Conservation (phyloP, 768 basidiomycete species). For the Leccinum variicolor region DNA sequence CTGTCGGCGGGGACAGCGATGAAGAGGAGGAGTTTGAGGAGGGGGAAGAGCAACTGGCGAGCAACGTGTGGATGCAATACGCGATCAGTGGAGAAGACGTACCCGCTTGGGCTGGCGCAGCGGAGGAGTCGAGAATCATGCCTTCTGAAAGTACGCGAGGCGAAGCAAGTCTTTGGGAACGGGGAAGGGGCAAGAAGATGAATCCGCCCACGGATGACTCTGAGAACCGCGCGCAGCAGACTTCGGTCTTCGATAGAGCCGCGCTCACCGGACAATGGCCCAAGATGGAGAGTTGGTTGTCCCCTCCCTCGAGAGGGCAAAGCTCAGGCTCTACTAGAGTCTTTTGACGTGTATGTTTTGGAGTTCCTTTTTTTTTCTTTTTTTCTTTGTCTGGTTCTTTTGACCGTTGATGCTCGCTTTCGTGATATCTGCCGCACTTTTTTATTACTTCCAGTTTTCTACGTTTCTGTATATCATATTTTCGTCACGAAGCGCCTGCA, state of each 20-base stretch:
- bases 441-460: slow-evolving; percentile 7
- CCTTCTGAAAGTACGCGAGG: slow-evolving; percentile 5
- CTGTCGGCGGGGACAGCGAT: slow-evolving; percentile 14
- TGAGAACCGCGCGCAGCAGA: slow-evolving; percentile 23
- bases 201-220: slow-evolving; percentile 11
- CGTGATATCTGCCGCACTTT: slow-evolving; percentile 1
- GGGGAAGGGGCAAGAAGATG: slow-evolving; percentile 23
- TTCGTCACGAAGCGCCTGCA: slow-evolving; percentile 19
- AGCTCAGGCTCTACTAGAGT: slow-evolving; percentile 30
- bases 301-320: slow-evolving; percentile 28
- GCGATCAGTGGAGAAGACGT: slow-evolving; percentile 27
- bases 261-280: slow-evolving; percentile 29
- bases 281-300: slow-evolving; percentile 35
- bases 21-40: slow-evolving; percentile 25
- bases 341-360: slow-evolving; percentile 19
- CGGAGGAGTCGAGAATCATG: neutral
- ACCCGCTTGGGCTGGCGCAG: slow-evolving; percentile 8
- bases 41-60: slow-evolving; percentile 14
- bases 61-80: slow-evolving; percentile 29
- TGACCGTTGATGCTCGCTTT: slow-evolving; percentile 8
- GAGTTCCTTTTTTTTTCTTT: neutral
- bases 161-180: slow-evolving; percentile 20
- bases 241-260: slow-evolving; percentile 27
- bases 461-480: slow-evolving; percentile 27
- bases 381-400: slow-evolving; percentile 1